Percentiles rank a stretch among this genome's conserved stretches.
phyloP scores from a whole-genome alignment of 495 filamentous ascomycete genomes.

The Hypoxylon fuscum region DNA sequence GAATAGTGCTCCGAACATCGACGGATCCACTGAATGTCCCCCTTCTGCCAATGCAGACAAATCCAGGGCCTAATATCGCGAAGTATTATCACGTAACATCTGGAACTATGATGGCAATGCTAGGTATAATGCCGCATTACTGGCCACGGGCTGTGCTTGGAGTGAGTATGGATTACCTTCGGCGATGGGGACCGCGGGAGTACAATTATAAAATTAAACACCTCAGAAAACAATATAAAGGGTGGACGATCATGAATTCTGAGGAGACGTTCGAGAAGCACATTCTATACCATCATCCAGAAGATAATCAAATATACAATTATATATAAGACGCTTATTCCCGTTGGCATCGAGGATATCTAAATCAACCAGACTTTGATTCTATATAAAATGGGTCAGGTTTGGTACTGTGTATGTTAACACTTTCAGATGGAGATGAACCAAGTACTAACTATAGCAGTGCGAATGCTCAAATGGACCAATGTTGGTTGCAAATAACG shows the following conservation, averaged over 20 bases:
- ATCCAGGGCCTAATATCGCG: not conserved
- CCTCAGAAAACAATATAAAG: not conserved
- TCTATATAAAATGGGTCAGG: not conserved
- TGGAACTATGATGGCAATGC: too few species aligned
- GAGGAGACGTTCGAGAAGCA: not conserved
- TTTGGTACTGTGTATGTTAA: constrained; percentile 7
- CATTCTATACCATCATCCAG: not conserved
- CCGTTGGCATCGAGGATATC: too few species aligned
- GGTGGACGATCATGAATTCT: not conserved
- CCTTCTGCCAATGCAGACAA: not conserved
- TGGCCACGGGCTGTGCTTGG: too few species aligned
- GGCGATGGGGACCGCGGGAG: not conserved
- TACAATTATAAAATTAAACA: not conserved
- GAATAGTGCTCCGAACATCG: not conserved
- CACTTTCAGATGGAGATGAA: not conserved
- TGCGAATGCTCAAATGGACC: not conserved
- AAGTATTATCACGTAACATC: too few species aligned
- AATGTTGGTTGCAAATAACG: not conserved
- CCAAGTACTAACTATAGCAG: not conserved
- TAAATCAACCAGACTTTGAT: not conserved
- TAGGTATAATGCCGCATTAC: too few species aligned
- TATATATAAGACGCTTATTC: too few species aligned
- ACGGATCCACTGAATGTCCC: constrained; percentile 15
- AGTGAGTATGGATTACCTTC: too few species aligned
- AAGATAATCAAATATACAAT: not conserved